phyloP scores from a whole-genome alignment of 176 grass and related monocot species.

The sorghum (Sorghum bicolor) region DNA sequence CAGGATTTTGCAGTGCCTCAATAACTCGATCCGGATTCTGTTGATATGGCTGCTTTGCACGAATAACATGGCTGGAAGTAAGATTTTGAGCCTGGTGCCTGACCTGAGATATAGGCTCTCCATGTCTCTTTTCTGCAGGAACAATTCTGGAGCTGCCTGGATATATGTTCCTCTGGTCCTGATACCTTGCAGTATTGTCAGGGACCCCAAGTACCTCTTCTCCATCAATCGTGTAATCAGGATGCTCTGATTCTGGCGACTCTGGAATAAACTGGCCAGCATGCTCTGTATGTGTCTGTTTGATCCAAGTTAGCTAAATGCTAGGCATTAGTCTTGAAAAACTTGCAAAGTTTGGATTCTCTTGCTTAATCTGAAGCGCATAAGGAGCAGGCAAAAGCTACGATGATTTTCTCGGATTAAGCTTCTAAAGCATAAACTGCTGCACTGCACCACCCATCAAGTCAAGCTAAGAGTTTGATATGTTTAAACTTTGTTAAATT shows the following conservation, averaged over 20 bases:
- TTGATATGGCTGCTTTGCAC: background rate
- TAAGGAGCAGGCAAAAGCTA: background rate
- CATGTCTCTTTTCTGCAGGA: slow-evolving; percentile 16
- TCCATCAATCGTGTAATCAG: background rate
- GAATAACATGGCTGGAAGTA: background rate
- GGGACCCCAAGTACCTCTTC: background rate
- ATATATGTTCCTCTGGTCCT: slow-evolving; percentile 1
- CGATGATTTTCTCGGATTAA: background rate
- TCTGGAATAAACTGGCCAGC: slow-evolving; percentile 3
- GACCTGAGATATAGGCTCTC: slow-evolving; percentile 18
- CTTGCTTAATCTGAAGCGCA: slow-evolving; percentile 8
- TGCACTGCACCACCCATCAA: too few relatives aligned
- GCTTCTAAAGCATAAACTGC: too few relatives aligned
- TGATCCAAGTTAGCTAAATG: slow-evolving; percentile 14
- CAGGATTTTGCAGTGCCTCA: background rate
- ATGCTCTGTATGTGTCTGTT: background rate
- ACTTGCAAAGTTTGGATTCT: slow-evolving; percentile 14
- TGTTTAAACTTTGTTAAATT: background rate
- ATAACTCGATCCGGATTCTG: background rate
- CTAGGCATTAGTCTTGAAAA: background rate
- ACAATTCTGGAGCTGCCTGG: background rate
- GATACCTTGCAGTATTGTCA: background rate
- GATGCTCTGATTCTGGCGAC: slow-evolving; percentile 7
- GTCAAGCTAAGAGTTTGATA: too few relatives aligned
- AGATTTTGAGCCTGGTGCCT: slow-evolving; percentile 23